Conservation (phyloP, 2,329 filamentous ascomycete species). For the Aspergillus pseudotamarii region DNA sequence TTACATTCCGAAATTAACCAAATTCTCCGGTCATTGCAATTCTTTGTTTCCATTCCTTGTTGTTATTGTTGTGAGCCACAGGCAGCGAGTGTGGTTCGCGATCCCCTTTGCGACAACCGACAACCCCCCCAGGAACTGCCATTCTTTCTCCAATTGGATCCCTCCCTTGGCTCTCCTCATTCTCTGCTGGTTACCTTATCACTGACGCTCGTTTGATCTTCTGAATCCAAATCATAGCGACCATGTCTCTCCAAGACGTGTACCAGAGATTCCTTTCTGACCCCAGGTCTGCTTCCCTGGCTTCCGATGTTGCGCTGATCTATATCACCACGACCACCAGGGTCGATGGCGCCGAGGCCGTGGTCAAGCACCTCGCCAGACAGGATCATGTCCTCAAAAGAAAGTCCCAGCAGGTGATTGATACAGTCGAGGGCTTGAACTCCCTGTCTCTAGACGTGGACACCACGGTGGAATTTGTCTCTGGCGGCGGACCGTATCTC, state of each 20-base stretch:
- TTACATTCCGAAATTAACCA: background rate
- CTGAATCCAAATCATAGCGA: slow-evolving; percentile 4
- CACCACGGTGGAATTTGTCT: slow-evolving; percentile 78
- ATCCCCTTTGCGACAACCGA: slow-evolving; percentile 4
- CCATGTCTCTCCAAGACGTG: slow-evolving; percentile 49
- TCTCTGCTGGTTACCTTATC: slow-evolving; percentile 9
- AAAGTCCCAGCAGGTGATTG: slow-evolving; percentile 77
- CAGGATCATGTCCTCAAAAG: slow-evolving; percentile 77
- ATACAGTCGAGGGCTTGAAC: slow-evolving; percentile 70
- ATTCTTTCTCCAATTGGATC: slow-evolving; percentile 11
- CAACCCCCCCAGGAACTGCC: slow-evolving; percentile 4
- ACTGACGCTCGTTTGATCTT: slow-evolving; percentile 14
- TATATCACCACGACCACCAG: slow-evolving; percentile 88
- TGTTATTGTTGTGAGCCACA: background rate
- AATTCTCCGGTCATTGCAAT: background rate
- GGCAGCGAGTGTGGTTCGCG: slow-evolving; percentile 7
- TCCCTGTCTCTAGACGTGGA: slow-evolving; percentile 77
- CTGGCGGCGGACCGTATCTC: slow-evolving; percentile 81
- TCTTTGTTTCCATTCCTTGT: background rate
- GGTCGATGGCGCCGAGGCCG: slow-evolving; percentile 69
- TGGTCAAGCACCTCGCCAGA: slow-evolving; percentile 78
- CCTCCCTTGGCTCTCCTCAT: slow-evolving; percentile 14
- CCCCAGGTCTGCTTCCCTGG: slow-evolving; percentile 65
- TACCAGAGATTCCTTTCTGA: slow-evolving; percentile 75
- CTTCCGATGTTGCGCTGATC: slow-evolving; percentile 70